Base-by-base conservation (phyloP, 2,329 filamentous ascomycete species). In the Exophiala sp. region DNA sequence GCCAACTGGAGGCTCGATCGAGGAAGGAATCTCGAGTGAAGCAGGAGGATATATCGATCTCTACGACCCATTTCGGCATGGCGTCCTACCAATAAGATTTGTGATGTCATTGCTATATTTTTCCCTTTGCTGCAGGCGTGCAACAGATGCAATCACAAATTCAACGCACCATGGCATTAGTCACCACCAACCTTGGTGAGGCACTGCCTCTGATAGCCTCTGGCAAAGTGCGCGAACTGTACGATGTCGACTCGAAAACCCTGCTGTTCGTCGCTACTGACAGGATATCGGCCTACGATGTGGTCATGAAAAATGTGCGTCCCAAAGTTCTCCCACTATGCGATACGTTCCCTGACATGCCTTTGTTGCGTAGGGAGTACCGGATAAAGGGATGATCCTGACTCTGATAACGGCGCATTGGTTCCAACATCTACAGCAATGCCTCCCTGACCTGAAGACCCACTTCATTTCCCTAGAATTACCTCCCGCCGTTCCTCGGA, bases 201-300 rank as follows among this genome's bases (percentile, higher is more conserved):
- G 61, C 64, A n/a, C 60, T 76, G 55, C 72, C 70, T 23, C 65
- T 76, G 45, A 65, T 84, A 40, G 78, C 79, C 6, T 74, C 76
- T 32, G 81, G 81, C 57, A 94, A 94, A 72, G 88, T 94, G 21
- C 81, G 88, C 63, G 86, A 94, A 64, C 77, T 94, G 30, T 95
- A 88, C 68, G 75, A 79, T 54, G 72, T 94, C 46, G 80, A 87
- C 65, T 72, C 80, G 34, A 70, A 78, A 49, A 85, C 80, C 2
- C 79, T 95, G 3, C 82, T 95, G 49, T 91, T 95, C 65, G 82
- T 90, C 48, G 85, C 87, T 19, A 86, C 87, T 11, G 90, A 96
- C 72, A 85, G 93, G 59, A 93, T 96, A 67, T 95, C 88, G 19
- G 93, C 93, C 48, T 97, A 91, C 74, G 91, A 97, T 77, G 88